Base-by-base conservation (phyloP, 306 rosid genomes). In the Cyamopsis tetragonoloba region DNA sequence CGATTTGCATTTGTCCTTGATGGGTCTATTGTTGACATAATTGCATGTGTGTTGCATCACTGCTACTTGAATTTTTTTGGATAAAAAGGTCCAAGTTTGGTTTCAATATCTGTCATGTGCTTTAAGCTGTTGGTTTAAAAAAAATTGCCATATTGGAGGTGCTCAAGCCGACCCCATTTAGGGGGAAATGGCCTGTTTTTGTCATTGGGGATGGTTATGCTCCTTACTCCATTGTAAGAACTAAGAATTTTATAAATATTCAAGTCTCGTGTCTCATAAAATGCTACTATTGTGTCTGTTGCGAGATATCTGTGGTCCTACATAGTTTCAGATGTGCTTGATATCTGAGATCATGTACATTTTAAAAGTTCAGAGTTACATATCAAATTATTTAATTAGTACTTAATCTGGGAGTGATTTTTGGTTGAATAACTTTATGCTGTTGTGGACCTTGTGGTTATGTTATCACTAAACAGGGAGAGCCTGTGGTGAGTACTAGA, bases 1-100 rank as follows among this genome's bases (percentile, higher is more conserved):
- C 57, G 23, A 64, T 68, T n/a, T 32, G 31, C n/a, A 23, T 44
- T 69, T 72, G 56, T 66, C 62, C 42, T 39, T 48, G 51, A 4
- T 48, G 39, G 41, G 34, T 47, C 18, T 18, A 13, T 54, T 1
- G 70, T 76, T 73, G 56, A 27, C 31, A 39, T 44, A 46, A 1
- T 64, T 64, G 62, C 19, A 15, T 11, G 37, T 46, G 35, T 77
- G 70, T 49, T 38, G 44, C 1, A n/a, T 51, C 4, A 41, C 5
- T 38, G 32, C 70, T 15, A 11, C 49, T 10, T 15, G 30, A 9
- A 6, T 8, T n/a, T 19, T 50, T 56, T 56, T 54, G 26, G 20
- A 32, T 13, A 18, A 18, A 34, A 34, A 66, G 34, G 2, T 11
- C 8, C 14, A 26, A 3, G 22, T 65, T 19, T 53, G 42, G 4